Conservation (phyloP, 2,329 filamentous ascomycete genomes). For the Diaporthe destruens region DNA sequence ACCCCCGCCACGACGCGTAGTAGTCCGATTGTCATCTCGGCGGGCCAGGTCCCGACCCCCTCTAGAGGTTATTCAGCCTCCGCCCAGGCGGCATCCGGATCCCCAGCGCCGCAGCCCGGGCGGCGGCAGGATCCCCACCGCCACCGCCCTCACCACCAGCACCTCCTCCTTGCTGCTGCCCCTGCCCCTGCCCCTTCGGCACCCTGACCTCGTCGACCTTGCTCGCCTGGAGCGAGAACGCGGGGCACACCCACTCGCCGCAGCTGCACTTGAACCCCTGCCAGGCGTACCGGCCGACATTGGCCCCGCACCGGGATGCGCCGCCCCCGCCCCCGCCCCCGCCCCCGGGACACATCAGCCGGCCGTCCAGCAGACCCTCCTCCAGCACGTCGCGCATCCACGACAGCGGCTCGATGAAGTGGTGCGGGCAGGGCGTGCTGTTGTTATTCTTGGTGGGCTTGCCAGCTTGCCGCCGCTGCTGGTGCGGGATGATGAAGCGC, state of each 20-base stretch:
- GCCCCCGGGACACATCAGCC: slow-evolving; percentile 82
- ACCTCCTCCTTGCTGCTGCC: background rate
- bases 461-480: slow-evolving; percentile 44
- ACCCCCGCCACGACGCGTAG: background rate
- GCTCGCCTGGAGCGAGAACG: slow-evolving; percentile 86
- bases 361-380: slow-evolving; percentile 83
- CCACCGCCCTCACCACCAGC: slow-evolving; percentile 34
- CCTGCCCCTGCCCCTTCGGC: slow-evolving; percentile 38
- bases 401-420: slow-evolving; percentile 90
- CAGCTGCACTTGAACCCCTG: slow-evolving; percentile 95
- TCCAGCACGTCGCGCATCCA: slow-evolving; percentile 94
- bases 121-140: slow-evolving; percentile 42
- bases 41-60: no score
- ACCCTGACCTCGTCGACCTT: slow-evolving; percentile 78
- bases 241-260: slow-evolving; percentile 89
- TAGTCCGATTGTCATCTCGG: background rate
- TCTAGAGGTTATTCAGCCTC: slow-evolving; percentile 49
- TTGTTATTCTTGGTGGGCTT: background rate
- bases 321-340: slow-evolving; percentile 59
- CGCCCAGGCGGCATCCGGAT: slow-evolving; percentile 69
- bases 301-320: slow-evolving; percentile 77
- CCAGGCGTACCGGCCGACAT: slow-evolving; percentile 95
- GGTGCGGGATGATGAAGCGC: slow-evolving; percentile 76
- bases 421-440: slow-evolving; percentile 75
- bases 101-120: slow-evolving; percentile 53